phyloP scores from a whole-genome alignment of 2,329 filamentous ascomycete species.

The Ascochyta clinopodiicola region DNA sequence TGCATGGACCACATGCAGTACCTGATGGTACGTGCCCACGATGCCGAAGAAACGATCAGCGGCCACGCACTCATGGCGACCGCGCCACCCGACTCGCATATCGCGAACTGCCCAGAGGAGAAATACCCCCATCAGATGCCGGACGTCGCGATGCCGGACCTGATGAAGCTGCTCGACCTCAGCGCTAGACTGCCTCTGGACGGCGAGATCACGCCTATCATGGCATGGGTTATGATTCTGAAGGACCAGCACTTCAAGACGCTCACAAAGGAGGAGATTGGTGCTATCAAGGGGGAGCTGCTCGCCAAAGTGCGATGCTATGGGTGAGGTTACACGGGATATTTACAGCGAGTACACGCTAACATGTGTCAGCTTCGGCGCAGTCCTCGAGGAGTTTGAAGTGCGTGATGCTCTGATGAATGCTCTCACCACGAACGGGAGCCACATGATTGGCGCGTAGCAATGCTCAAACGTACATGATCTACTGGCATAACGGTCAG shows the following conservation, averaged over 20 bases:
- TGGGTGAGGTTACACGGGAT: conserved; percentile 68
- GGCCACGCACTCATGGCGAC: conserved; percentile 95
- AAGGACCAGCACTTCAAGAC: conserved; percentile 64
- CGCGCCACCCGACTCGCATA: conserved; percentile 76
- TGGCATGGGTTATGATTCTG: conserved; percentile 88
- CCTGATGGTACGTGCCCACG: conserved; percentile 67
- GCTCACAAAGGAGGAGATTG: conserved; percentile 72
- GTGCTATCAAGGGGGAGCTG: conserved; percentile 74
- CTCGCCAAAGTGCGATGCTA: conserved; percentile 87
- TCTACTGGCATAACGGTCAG: neutral
- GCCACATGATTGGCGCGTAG: conserved; percentile 7
- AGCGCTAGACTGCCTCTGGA: conserved; percentile 83
- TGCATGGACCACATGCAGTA: conserved; percentile 92
- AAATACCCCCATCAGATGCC: conserved; percentile 75
- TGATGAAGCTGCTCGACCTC: conserved; percentile 82
- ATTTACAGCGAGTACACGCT: conserved; percentile 5
- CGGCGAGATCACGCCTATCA: conserved; percentile 91
- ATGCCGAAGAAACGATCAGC: conserved; percentile 64
- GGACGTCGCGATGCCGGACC: conserved; percentile 73
- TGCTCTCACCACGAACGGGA: conserved; percentile 61
- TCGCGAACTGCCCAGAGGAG: conserved; percentile 61
- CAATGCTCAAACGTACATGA: neutral
- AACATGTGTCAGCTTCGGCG: conserved; percentile 63
- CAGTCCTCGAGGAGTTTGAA: conserved; percentile 75
- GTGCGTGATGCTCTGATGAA: conserved; percentile 78